A percentile compares a stretch with the other conserved stretches of the same genome.
Evolutionary conservation across 169 alveolate genomes (phyloP).

Genomic region (Babesia bovis): DNA sequence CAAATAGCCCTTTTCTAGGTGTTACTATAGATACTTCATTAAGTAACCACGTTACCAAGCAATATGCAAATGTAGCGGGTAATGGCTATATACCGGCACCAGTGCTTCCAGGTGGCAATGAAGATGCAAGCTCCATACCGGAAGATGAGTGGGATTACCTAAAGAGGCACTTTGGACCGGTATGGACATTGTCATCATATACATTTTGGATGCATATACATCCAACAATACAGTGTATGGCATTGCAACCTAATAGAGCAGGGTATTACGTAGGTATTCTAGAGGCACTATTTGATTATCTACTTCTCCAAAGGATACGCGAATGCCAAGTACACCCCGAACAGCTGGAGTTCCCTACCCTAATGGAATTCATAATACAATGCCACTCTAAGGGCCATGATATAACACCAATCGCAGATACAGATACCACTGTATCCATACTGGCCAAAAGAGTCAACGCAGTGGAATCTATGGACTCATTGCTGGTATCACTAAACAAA

Average conservation of each 20-base stretch:
- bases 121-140: too few species aligned
- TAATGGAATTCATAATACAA: not conserved
- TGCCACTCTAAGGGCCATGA: not conserved
- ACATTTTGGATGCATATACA: conserved; percentile 25
- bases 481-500: too few species aligned
- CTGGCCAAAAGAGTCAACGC: conserved; percentile 29
- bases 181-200: conserved; percentile 15
- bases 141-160: not conserved
- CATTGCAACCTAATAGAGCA: conserved; percentile 15
- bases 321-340: conserved; percentile 3
- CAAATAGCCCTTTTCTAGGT: conserved; percentile 37
- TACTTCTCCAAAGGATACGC: conserved; percentile 13
- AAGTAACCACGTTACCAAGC: too few species aligned
- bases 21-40: conserved; percentile 4
- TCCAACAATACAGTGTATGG: not conserved
- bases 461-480: conserved; percentile 32
- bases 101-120: too few species aligned
- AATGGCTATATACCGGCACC: too few species aligned
- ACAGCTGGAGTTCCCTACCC: conserved; percentile 5
- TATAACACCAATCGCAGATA: not conserved
- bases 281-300: conserved; percentile 17
- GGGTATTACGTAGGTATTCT: not conserved
- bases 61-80: too few species aligned
- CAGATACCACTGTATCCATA: not conserved
- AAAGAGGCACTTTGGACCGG: conserved; percentile 10